phyloP scores from a whole-genome alignment of 2,329 filamentous ascomycete genomes.

The Trichoderma endophyticum region DNA sequence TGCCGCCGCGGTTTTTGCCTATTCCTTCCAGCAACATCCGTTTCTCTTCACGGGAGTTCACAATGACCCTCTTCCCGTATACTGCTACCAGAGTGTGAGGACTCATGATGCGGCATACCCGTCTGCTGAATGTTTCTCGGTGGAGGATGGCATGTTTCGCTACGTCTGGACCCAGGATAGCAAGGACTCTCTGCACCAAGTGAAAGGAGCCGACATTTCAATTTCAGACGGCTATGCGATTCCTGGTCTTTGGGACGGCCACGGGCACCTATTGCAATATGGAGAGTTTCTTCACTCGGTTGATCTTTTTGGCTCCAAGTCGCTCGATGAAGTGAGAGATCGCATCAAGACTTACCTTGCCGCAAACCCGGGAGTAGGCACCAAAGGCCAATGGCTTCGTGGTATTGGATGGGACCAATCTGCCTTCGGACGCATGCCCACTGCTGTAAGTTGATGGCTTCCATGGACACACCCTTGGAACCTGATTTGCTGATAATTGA shows the following conservation, averaged over 20 bases:
- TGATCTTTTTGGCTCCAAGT: conserved; percentile 58
- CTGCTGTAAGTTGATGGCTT: conserved; percentile 46
- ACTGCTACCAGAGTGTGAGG: conserved; percentile 41
- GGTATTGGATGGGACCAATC: conserved; percentile 72
- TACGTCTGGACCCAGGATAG: conserved; percentile 42
- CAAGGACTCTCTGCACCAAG: conserved; percentile 27
- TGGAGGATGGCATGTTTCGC: conserved; percentile 50
- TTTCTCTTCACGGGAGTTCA: conserved; percentile 20
- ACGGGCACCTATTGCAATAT: conserved; percentile 64
- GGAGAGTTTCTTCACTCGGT: conserved; percentile 66
- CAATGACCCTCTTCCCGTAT: conserved; percentile 23
- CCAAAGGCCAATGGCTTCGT: conserved; percentile 57
- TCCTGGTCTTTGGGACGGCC: conserved; percentile 68
- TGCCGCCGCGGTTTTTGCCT: conserved; percentile 32
- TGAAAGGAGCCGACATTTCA: conserved; percentile 13
- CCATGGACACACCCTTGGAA: neutral
- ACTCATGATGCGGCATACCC: conserved; percentile 38
- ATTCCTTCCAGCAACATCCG: conserved; percentile 30
- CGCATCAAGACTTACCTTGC: conserved; percentile 52
- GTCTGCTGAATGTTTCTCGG: conserved; percentile 53
- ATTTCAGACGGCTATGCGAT: conserved; percentile 50
- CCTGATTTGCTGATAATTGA: neutral
- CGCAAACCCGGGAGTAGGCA: conserved; percentile 49
- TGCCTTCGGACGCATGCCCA: conserved; percentile 62
- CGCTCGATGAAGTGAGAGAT: conserved; percentile 51